Evolutionary conservation across 2,329 filamentous ascomycete species (phyloP), one percentile per base, ranked within the genome.

Genomic region (Cordyceps militaris): DNA sequence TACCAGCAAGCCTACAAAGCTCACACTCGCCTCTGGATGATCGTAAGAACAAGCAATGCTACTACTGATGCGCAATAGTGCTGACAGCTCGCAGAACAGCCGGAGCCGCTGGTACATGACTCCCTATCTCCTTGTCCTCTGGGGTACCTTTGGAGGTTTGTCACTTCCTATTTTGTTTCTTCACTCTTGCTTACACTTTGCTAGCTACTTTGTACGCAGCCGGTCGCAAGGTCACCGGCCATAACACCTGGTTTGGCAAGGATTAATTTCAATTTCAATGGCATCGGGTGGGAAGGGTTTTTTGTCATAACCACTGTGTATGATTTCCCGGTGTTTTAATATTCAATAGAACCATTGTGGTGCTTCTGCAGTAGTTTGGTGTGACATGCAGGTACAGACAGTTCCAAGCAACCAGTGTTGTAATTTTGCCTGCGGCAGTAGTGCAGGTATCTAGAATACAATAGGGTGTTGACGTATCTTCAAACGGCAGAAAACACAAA

Each of bases 191-290:
- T 66, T 60, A 70, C 56, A 16, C 56, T 46, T 21, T 46, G 19
- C 54, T 63, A 84, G 81, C 74, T 56, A 70, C 75, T 64, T 76
- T 89, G 74, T 93, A 88, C 78, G 87, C 86, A 77, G 85, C 88
- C 77, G 76, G 79, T 71, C 87, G 89, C 71, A 84, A 88, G 77
- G 76, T 88, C 63, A 70, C 85, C 62, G 89, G 89, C 68, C 83
- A 92, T 80, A 92, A 91, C 82, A 89, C 85, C 61, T 91, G 85
- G 85, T 89, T 84, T 67, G 75, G 79, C 69, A 79, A 82, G 73
- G 69, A 75, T 63, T 84, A 79, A 67, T 57, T 44, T 23, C 44
- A 24, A 56, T 21, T 49, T 49, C 44, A 44, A 56, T n/a, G 7
- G 42, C 24, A 49, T 42, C 7, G 24, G 44, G 30, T 9, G 24